Base-by-base conservation (phyloP, 1,284 basidiomycete genomes). In the Lentinus polychrous region DNA sequence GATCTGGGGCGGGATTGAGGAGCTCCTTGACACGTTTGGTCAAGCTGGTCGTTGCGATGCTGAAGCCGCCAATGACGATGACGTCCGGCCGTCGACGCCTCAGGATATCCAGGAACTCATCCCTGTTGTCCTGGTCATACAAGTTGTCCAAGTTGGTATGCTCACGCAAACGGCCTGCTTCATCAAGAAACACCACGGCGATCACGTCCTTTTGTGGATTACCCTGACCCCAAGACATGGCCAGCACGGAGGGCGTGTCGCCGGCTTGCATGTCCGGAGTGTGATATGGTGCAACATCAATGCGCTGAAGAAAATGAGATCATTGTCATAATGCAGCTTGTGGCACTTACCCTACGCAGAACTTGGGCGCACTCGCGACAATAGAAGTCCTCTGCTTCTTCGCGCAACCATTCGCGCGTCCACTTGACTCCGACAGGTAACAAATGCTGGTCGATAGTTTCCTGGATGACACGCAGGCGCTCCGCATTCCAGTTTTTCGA, bases 401-500 rank as follows among this genome's bases (percentile, higher is more conserved):
- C 89, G 49, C 91, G 76, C 42, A 99, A 68, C 75, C 87, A 91
- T 61, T 98, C 94, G 46, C 88, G 81, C 18, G 84, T 78, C 93
- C 94, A 99, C 57, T 88, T 88, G 11, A 81, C 75, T 3, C 85
- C 94, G 36, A 81, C 72, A 15, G 94, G 94, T 35, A 98, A 67
- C 14, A 97, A 73, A 62, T 90, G 83, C 48, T 86, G 79, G 39
- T 89, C 80, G 23, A 96, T 67, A 2, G 86, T 83, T 48, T 91
- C 85, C 47, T 86, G 76, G 35, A 96, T 78, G 37, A 96, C 80
- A 27, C 83, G 79, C 43, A 80, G 75, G 42, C 96, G 81, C 57
- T 95, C 81, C 45, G 81, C 85, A 63, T 99, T 99, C 96, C 96
- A 99, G n/a, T 83, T 80, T 54, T 83, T 81, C 1, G 91, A 86